Base-by-base conservation (phyloP, 1,139 yeast genomes). In the Sugiyamaella xylanicola region DNA sequence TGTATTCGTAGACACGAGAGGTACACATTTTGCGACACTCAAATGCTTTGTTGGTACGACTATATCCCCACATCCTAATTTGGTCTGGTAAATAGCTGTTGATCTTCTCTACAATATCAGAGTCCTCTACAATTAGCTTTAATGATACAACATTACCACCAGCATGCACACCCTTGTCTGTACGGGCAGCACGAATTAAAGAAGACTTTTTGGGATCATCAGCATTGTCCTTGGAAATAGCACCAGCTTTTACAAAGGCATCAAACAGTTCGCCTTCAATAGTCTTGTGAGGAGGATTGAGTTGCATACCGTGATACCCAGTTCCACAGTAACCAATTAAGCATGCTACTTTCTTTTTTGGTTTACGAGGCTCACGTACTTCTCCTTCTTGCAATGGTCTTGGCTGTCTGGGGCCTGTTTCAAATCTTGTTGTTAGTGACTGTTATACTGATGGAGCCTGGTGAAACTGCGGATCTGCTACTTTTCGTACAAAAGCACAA, bases 111-210 rank as follows among this genome's bases (percentile, higher is more conserved):
- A 87, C 77, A 53, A 92, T 80, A 55, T 87, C 86, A n/a, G 79
- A 81, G 66, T 92, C 98, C 69, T 92, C 97, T 56, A 92, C 81
- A 65, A 92, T 91, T 77, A 93, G 76, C 69, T 93, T 93, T 65
- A 90, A 77, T 7, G 96, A 87, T 45, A 95, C 83, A 29, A 93
- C 91, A 69, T 93, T 93, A 25, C 99, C 98, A 3, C 98, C 98
- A 22, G 99, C 99, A 72, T 93, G 99, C 15, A 93, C 99, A 59
- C 99, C 99, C 72, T 93, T 95, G 71, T 93, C 99, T 3, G 99
- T 93, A 72, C 99, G 80, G 2, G 99, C 99, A 47, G 98, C 96
- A 66, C 99, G 82, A 88, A 89, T 87, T 66, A 95, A 88, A 0
- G 95, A 92, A 55, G 86, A 85, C 69, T 93, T 93, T 69, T 89